Evolutionary conservation across 208 protist genomes (phyloP), one percentile per base, ranked within the genome.

Genomic region (Leishmania turanica): DNA sequence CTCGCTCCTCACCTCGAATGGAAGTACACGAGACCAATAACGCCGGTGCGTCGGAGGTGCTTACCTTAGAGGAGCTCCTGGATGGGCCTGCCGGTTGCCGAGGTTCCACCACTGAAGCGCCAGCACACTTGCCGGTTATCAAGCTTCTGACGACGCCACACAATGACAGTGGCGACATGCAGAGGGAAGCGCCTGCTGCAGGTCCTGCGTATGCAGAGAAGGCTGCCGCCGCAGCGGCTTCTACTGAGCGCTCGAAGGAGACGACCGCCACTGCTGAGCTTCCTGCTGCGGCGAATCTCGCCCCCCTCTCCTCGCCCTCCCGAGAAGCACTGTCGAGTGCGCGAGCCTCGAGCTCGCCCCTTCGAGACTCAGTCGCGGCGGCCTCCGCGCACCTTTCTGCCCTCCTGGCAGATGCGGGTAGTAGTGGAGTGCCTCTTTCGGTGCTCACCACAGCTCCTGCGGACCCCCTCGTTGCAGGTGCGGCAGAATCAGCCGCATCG

Each of bases 61-160:
- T 37, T 17, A 71, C 76, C 31, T 51, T 79, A 11, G 76, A 79
- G 49, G 76, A 79, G 64, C 62, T 79, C 15, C 76, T 79, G 49
- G 76, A 72, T 45, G 45, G n/a, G 47, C 27, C 64, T 51, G 42
- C 64, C 3, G 8, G 56, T 21, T 31, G 34, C 74, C 21, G 6
- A 27, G 42, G 42, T 24, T 51, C 53, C 56, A 40, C 40, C 37
- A 65, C 15, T 42, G 53, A 31, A n/a, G 34, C 19, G 19, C 47
- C 49, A 37, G 31, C 34, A 24, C 13, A 37, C 2, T 19, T 45
- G 71, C 31, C 71, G 21, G 34, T 27, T 40, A 37, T n/a, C 51
- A 24, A 37, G 19, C 2, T 27, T 37, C 17, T 60, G 71, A 34
- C 34, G 31, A 37, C 71, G 17, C 3, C 17, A 11, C 71, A 42